Evolutionary conservation across 176 grass and related monocot genomes (phyloP), one percentile per base, ranked within the genome.

Genomic region (Tillandsia fasciculata): DNA sequence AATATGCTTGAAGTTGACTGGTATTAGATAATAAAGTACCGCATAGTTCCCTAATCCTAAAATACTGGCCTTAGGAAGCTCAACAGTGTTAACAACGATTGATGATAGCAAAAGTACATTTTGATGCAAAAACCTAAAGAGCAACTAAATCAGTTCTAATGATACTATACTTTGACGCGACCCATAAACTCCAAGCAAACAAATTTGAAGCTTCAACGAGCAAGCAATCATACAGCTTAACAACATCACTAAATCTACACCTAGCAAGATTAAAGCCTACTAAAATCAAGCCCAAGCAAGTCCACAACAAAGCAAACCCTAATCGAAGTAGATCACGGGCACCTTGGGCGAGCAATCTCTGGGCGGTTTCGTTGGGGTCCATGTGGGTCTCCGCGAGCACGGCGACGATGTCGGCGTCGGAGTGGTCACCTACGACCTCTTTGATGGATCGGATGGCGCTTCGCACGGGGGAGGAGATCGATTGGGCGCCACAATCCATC

Each of bases 321-420:
- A 57, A 57, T 8, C 13, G n/a, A 57, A 57, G 53, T 28, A 17
- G 0, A 4, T 28, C 17, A 10, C 14, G 28, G 4, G 20, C 48
- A 92, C 93, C 93, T 85, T 92, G 89, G 64, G 87, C 78, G 23
- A 92, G 93, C 69, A 97, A 86, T 64, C 75, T 92, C 82, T 97
- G 89, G 15, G 89, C 72, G 71, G 93, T 88, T 84, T 97, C 89
- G 63, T 92, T 87, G 48, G 89, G 89, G 79, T 97, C 86, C 89
- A 92, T 97, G 77, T 90, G 85, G 67, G 89, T 87, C 77, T 97
- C 93, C 61, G 72, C 83, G 14, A 97, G 81, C 59, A 79, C 75
- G 65, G 81, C 72, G 68, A 81, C 52, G 82, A 97, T 97, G 68
- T 92, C 84, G 13, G 69, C 87, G 24, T 97, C 93, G 64, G 89